These are phyloP conservation scores for Backusella tuberculispora DNA, from an alignment of 192 early-diverging fungal species.

Conservation along the genomic window DNA sequence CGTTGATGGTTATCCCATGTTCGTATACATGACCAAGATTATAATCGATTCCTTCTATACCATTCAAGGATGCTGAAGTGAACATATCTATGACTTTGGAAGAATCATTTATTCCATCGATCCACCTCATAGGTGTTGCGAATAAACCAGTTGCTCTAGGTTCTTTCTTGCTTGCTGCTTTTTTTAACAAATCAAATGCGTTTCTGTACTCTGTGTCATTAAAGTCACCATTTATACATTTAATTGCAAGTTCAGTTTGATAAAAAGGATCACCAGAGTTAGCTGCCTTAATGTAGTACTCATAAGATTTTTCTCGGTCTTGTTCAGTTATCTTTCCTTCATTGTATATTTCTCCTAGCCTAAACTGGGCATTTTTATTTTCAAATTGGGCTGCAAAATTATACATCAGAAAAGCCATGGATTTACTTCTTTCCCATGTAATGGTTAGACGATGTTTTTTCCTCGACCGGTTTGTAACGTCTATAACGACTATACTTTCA, in stretches of 20 bases:
- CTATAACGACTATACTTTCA: too few species aligned
- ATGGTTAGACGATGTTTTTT: too few species aligned
- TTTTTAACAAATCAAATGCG: conserved; percentile 24
- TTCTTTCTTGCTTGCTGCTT: background rate
- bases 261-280: background rate
- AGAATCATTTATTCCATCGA: conserved; percentile 26
- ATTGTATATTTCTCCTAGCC: background rate
- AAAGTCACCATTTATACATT: background rate
- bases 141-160: too few species aligned
- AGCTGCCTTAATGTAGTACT: background rate
- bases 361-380: background rate
- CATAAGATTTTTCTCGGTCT: background rate
- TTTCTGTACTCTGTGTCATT: conserved; percentile 8
- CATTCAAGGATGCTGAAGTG: background rate
- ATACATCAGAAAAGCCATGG: background rate
- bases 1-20: background rate
- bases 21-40: conserved; percentile 20
- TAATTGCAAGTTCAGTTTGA: background rate
- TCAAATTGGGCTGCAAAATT: background rate
- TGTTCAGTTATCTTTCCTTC: background rate
- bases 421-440: too few species aligned
- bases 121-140: too few species aligned
- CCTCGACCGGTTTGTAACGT: too few species aligned
- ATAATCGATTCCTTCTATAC: background rate
- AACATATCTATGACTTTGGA: background rate